Conservation (phyloP, 441 rosid species). For the Syzygium malaccense region DNA sequence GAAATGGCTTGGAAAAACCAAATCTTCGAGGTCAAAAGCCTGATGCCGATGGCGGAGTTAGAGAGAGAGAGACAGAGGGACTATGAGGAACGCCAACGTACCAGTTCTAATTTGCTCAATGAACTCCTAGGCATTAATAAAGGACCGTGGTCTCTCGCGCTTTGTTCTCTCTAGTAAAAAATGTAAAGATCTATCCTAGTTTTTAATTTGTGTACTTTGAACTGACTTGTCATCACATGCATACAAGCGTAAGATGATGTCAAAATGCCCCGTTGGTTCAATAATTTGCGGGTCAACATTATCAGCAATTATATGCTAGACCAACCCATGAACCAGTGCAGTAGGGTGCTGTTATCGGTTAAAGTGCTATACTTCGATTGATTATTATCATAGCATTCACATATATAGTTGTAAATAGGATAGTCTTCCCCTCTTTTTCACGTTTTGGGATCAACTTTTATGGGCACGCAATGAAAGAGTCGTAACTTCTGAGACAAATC, state of each 20-base stretch:
- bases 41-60: background rate
- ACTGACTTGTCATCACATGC: background rate
- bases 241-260: background rate
- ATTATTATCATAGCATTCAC: background rate
- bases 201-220: background rate
- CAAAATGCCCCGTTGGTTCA: background rate
- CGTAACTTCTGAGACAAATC: background rate
- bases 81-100: background rate
- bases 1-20: background rate
- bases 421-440: background rate
- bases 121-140: background rate
- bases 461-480: background rate
- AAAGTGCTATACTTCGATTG: background rate
- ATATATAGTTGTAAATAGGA: background rate
- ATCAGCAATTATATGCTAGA: background rate
- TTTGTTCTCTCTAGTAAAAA: background rate
- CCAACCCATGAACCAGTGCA: background rate
- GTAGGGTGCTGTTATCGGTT: background rate
- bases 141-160: background rate
- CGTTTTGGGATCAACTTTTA: background rate
- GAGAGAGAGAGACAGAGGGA: background rate
- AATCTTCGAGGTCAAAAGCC: background rate
- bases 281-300: background rate
- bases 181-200: background rate
- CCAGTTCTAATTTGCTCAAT: background rate